Percentiles rank a stretch among this genome's conserved stretches.
phyloP scores from a whole-genome alignment of 1,284 basidiomycete species.

The Trichosporon faecale region DNA sequence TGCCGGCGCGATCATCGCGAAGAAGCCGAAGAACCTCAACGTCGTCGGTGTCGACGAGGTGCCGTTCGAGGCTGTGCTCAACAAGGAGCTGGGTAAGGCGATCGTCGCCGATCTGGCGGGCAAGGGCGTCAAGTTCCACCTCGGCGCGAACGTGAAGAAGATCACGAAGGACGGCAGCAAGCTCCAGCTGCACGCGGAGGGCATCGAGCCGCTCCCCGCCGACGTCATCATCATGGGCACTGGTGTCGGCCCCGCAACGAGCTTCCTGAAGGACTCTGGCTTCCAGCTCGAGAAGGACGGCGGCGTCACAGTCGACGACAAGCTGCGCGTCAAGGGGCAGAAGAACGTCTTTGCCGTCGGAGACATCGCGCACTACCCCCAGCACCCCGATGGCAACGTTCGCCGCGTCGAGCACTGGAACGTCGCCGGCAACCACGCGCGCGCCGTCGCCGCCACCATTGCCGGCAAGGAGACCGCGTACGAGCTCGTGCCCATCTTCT shows the following conservation, averaged over 20 bases:
- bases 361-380: conserved; percentile 82
- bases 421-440: conserved; percentile 81
- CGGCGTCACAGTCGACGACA: conserved; percentile 76
- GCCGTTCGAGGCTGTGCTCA: conserved; percentile 78
- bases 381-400: conserved; percentile 52
- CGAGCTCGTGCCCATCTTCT: conserved; percentile 80
- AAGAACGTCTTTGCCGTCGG: conserved; percentile 78
- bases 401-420: conserved; percentile 47
- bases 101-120: conserved; percentile 77
- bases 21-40: conserved; percentile 63
- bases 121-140: conserved; percentile 80
- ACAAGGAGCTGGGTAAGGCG: conserved; percentile 73
- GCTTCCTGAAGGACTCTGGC: conserved; percentile 69
- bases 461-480: conserved; percentile 44
- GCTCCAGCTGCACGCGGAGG: conserved; percentile 63
- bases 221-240: conserved; percentile 85
- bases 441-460: conserved; percentile 75
- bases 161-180: conserved; percentile 57
- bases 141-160: conserved; percentile 69
- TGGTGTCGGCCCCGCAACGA: conserved; percentile 80
- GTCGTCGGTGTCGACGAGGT: conserved; percentile 81
- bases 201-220: conserved; percentile 63
- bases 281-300: conserved; percentile 70
- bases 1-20: conserved; percentile 69
- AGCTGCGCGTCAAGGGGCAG: conserved; percentile 64